Percentiles rank a stretch among this genome's conserved stretches.
Conservation (phyloP, 1,284 basidiomycete genomes). For the Tilletia walkeri region DNA sequence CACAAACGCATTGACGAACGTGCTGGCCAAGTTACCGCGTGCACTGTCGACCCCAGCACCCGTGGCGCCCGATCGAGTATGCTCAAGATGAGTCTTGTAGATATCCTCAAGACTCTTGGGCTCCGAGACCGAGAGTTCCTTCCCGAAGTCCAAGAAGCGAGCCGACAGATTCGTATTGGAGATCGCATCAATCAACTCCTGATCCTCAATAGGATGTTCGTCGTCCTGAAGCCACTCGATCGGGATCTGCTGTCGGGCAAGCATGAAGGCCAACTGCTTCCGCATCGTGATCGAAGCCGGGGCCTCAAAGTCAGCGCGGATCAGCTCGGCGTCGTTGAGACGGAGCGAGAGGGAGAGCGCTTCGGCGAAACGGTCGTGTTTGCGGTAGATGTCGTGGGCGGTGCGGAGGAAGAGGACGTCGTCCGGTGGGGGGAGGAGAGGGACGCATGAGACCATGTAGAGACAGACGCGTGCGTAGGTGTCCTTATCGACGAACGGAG, state of each 20-base stretch:
- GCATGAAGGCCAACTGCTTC: slow-evolving; percentile 88
- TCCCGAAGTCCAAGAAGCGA: slow-evolving; percentile 87
- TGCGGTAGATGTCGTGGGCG: slow-evolving; percentile 84
- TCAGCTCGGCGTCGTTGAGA: slow-evolving; percentile 75
- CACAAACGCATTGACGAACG: slow-evolving; percentile 98
- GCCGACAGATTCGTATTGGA: slow-evolving; percentile 69
- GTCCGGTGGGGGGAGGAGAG: slow-evolving; percentile 87
- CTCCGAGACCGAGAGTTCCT: slow-evolving; percentile 87
- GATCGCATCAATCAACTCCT: slow-evolving; percentile 66
- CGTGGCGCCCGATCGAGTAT: slow-evolving; percentile 53
- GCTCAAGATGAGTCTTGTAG: slow-evolving; percentile 95
- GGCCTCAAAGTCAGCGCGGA: slow-evolving; percentile 59
- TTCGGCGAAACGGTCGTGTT: slow-evolving; percentile 84
- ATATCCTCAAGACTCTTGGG: slow-evolving; percentile 92
- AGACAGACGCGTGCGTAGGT: slow-evolving; percentile 91
- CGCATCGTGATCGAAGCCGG: slow-evolving; percentile 67
- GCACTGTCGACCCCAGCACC: slow-evolving; percentile 78
- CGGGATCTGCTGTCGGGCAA: slow-evolving; percentile 88
- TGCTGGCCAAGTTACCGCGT: slow-evolving; percentile 87
- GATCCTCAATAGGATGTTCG: slow-evolving; percentile 57
- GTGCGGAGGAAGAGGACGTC: slow-evolving; percentile 86
- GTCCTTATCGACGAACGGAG: slow-evolving; percentile 63
- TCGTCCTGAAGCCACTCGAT: slow-evolving; percentile 81
- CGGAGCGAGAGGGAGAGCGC: slow-evolving; percentile 84
- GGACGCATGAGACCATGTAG: slow-evolving; percentile 94